Percentiles rank a stretch among this genome's conserved stretches.
phyloP scores from a whole-genome alignment of 2,329 filamentous ascomycete species.

The Elsinoe perseae region DNA sequence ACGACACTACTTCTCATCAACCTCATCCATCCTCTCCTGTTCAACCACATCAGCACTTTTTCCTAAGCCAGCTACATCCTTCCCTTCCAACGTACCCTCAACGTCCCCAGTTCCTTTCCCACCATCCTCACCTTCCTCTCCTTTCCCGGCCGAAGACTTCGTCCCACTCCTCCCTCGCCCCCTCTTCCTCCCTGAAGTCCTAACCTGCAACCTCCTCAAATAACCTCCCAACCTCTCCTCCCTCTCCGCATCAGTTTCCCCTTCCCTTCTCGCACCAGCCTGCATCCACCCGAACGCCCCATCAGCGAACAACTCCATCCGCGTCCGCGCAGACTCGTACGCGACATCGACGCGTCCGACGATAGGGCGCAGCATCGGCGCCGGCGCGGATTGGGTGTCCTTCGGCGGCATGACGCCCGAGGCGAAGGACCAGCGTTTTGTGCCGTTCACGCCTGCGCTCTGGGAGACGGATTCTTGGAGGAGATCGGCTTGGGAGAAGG shows the following conservation, averaged over 20 bases:
- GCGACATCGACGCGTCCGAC: slow-evolving; percentile 27
- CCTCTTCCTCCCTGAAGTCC: background rate
- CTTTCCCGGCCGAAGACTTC: background rate
- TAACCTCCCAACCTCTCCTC: background rate
- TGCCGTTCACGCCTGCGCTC: background rate
- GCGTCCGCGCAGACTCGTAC: slow-evolving; percentile 21
- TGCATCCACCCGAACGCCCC: slow-evolving; percentile 1
- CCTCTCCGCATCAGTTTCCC: background rate
- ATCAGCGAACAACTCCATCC: slow-evolving; percentile 19
- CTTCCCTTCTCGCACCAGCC: slow-evolving; percentile 1
- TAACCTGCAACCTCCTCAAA: background rate
- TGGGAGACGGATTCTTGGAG: background rate
- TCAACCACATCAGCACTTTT: background rate
- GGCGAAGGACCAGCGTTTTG: background rate
- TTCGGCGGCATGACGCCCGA: background rate
- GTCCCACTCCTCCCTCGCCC: background rate
- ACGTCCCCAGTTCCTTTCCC: background rate
- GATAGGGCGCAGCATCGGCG: slow-evolving; percentile 21
- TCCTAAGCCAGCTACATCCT: background rate
- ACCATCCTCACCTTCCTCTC: background rate
- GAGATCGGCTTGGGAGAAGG: background rate
- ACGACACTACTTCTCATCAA: background rate
- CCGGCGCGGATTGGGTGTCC: background rate
- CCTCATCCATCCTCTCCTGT: background rate
- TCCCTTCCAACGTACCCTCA: background rate